Evolutionary conservation across 345 rosid genomes (phyloP), one percentile per base, ranked within the genome.

Genomic region (Draba incana): DNA sequence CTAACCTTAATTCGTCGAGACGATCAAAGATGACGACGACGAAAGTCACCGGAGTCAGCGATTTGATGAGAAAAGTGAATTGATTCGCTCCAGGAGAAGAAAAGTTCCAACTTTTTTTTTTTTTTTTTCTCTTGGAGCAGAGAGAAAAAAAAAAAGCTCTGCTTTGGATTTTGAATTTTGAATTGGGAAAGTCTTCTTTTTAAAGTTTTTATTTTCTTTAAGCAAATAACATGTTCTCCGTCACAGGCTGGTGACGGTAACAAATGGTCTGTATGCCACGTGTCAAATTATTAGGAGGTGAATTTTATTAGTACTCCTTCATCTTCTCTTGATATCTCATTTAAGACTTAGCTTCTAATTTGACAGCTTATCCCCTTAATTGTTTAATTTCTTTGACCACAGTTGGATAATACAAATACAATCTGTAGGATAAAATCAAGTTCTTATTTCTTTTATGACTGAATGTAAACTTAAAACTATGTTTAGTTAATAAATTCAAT

Each of bases 21-120:
- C 37, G 64, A 75, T 47, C 60, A 62, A 55, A 20, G 64, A 53
- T 64, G 59, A 55, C 27, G 57, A 75, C 45, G 46, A 67, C 38
- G 64, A 52, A 58, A 52, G 47, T 16, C 50, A 75, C 39, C 41
- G 61, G 60, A 58, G 57, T 25, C 57, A 59, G 48, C 57, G 54
- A 61, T 25, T 35, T 3, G 47, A 45, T 53, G 23, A 37, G 49
- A 41, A 27, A 38, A 3, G 6, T 0, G 8, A 20, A 30, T 54
- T 30, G 70, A 41, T 69, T 35, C 74, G 74, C 74, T 61, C 64
- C 53, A 54, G 65, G 56, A 55, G 64, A 50, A 47, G 0, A 8
- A 74, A 74, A 74, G 57, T 28, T 45, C 43, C 38, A 68, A 56
- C 70, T 75, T 75, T 74, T 68, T 75, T 67, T 37, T 16, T 15